Evolutionary conservation across 176 grass and related monocot genomes (phyloP).

Genomic region (Thalia dealbata): DNA sequence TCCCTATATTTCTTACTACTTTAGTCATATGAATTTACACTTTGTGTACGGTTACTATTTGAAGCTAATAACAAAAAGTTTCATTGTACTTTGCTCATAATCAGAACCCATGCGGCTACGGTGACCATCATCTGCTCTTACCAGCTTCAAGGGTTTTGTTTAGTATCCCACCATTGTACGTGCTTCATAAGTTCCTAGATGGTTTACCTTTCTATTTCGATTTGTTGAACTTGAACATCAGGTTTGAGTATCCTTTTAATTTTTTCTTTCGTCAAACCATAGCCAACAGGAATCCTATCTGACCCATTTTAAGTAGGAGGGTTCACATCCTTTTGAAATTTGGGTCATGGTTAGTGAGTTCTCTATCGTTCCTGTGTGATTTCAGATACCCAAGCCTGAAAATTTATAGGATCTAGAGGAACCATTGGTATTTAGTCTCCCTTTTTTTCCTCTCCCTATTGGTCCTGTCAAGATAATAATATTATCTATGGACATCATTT

Average conservation of each 20-base stretch:
- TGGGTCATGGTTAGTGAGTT: not conserved
- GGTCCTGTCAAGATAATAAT: not conserved
- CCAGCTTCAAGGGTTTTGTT: not conserved
- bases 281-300: not conserved
- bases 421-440: not conserved
- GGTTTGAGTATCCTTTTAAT: not conserved
- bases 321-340: not conserved
- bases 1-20: too few species aligned
- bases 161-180: not conserved
- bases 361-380: too few species aligned
- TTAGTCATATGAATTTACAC: too few species aligned
- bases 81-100: too few species aligned
- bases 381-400: not conserved
- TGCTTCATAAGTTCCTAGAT: not conserved
- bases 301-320: not conserved
- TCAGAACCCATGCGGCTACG: too few species aligned
- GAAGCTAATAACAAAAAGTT: too few species aligned
- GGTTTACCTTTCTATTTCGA: not conserved
- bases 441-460: not conserved
- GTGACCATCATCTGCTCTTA: too few species aligned
- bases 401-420: not conserved
- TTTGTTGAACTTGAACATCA: not conserved
- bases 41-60: too few species aligned
- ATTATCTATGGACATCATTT: not conserved
- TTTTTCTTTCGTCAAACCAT: not conserved